A percentile compares a stretch with the other conserved stretches of the same genome.
phyloP scores from a whole-genome alignment of 1,284 basidiomycete species.

The Puccinia brachypodii region DNA sequence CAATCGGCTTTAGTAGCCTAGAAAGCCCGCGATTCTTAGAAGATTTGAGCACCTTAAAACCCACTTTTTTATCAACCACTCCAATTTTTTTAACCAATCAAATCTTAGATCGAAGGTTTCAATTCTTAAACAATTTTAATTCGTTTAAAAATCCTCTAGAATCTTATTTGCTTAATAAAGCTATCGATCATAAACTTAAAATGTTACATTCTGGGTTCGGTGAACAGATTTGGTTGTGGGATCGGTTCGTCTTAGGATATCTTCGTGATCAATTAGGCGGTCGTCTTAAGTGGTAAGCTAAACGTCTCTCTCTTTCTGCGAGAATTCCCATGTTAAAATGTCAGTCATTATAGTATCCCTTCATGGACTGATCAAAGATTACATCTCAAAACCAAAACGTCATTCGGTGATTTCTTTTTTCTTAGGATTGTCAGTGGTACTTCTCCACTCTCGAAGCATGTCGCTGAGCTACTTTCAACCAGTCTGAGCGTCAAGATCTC shows the following conservation, averaged over 20 bases:
- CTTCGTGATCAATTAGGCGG: slow-evolving; percentile 37
- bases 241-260: slow-evolving; percentile 35
- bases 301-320: background rate
- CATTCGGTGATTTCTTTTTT: background rate
- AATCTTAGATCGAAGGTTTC: slow-evolving; percentile 23
- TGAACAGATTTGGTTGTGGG: slow-evolving; percentile 46
- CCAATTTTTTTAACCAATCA: slow-evolving; percentile 27
- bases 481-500: slow-evolving; percentile 46
- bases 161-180: slow-evolving; percentile 42
- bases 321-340: background rate
- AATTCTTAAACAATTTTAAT: slow-evolving; percentile 27
- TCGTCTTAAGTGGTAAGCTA: slow-evolving; percentile 27
- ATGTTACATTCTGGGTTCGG: slow-evolving; percentile 31
- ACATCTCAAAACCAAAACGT: too few species aligned
- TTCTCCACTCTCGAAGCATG: slow-evolving; percentile 28
- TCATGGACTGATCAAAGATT: too few species aligned
- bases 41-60: slow-evolving; percentile 37
- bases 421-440: slow-evolving; percentile 46
- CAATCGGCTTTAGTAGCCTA: slow-evolving; percentile 30
- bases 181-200: slow-evolving; percentile 33
- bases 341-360: too few species aligned
- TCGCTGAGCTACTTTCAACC: slow-evolving; percentile 20
- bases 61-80: slow-evolving; percentile 29
- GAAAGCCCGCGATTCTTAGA: slow-evolving; percentile 12
- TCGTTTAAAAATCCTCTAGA: slow-evolving; percentile 29